Evolutionary conservation across 2,329 filamentous ascomycete species (phyloP).

Genomic region (Incumbomyces lentus): DNA sequence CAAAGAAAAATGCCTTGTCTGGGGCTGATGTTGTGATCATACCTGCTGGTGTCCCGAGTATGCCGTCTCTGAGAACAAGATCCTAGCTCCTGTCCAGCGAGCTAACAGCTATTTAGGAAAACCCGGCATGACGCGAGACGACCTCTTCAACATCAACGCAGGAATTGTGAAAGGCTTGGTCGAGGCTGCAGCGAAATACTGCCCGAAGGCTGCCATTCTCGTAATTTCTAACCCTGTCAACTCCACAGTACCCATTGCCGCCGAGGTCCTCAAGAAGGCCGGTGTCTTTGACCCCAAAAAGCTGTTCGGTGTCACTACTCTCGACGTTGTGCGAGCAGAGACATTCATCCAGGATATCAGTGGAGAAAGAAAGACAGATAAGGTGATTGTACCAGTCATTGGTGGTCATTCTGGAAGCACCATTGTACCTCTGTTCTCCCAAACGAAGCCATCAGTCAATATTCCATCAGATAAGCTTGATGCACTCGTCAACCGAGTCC

Average conservation of each 20-base stretch:
- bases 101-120: slow-evolving; percentile 53
- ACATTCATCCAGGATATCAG: slow-evolving; percentile 84
- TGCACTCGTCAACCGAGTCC: slow-evolving; percentile 81
- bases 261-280: slow-evolving; percentile 89
- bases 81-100: no score
- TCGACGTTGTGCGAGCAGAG: slow-evolving; percentile 96
- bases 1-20: slow-evolving; percentile 78
- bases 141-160: slow-evolving; percentile 99
- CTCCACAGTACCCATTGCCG: slow-evolving; percentile 94
- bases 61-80: slow-evolving; percentile 27
- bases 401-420: slow-evolving; percentile 97
- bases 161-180: slow-evolving; percentile 93
- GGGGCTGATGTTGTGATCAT: slow-evolving; percentile 95
- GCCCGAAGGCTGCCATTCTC: slow-evolving; percentile 87
- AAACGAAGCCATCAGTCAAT: slow-evolving; percentile 65
- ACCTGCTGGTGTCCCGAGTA: slow-evolving; percentile 94
- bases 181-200: slow-evolving; percentile 74
- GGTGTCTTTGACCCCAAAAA: slow-evolving; percentile 90
- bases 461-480: slow-evolving; percentile 88
- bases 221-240: slow-evolving; percentile 99
- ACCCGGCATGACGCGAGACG: slow-evolving; percentile 98
- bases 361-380: slow-evolving; percentile 71
- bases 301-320: slow-evolving; percentile 95
- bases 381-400: slow-evolving; percentile 80
- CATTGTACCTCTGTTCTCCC: slow-evolving; percentile 94